These are phyloP conservation scores for Rosa lucieae DNA, from an alignment of 306 rosid genomes.

Conservation along the genomic window DNA sequence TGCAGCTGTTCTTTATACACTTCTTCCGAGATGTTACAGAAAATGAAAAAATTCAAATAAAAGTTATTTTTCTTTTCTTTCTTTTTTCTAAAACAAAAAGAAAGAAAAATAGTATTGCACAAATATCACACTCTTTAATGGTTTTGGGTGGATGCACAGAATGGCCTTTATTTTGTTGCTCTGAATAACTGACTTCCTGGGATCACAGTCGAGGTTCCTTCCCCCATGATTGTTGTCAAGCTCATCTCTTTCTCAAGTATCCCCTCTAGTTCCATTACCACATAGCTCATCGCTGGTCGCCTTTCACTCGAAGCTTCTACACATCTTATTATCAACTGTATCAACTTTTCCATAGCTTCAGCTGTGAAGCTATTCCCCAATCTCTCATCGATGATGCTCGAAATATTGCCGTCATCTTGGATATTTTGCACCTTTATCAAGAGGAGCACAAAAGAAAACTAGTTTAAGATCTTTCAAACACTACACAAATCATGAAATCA, in stretches of 20 bases:
- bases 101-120: slow-evolving; percentile 29
- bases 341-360: slow-evolving; percentile 69
- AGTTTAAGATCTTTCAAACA: not conserved
- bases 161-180: slow-evolving; percentile 37
- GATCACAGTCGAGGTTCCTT: slow-evolving; percentile 68
- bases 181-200: slow-evolving; percentile 78
- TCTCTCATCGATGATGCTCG: slow-evolving; percentile 53
- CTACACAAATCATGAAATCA: not conserved
- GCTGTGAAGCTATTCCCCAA: slow-evolving; percentile 70
- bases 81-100: not conserved
- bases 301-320: slow-evolving; percentile 66
- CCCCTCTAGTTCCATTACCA: slow-evolving; percentile 69
- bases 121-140: slow-evolving; percentile 33
- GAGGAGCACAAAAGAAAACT: slow-evolving; percentile 5
- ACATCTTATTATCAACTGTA: slow-evolving; percentile 55
- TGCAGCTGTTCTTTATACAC: slow-evolving; percentile 72
- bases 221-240: slow-evolving; percentile 86
- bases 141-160: slow-evolving; percentile 24
- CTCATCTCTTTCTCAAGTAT: slow-evolving; percentile 75
- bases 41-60: slow-evolving; percentile 1
- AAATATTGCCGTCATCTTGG: slow-evolving; percentile 34
- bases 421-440: slow-evolving; percentile 46
- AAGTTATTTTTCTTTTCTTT: not conserved
- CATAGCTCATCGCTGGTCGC: slow-evolving; percentile 71
- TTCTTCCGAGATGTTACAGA: slow-evolving; percentile 34